Evolutionary conservation across 768 basidiomycete species (phyloP), one percentile per base, ranked within the genome.

Genomic region (Kwoniella shandongensis): DNA sequence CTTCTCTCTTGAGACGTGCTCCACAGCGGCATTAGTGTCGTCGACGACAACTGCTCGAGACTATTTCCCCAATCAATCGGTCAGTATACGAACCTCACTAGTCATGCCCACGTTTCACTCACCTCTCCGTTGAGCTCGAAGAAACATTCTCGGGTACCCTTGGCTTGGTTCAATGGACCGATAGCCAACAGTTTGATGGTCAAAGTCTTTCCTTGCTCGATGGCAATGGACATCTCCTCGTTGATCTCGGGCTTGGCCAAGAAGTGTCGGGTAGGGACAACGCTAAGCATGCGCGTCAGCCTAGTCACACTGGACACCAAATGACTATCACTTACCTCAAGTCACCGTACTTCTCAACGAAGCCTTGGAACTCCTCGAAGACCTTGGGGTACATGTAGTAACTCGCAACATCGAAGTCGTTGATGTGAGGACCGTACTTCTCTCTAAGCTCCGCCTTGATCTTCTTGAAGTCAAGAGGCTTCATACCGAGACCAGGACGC

Each of bases 381-480:
- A 88, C 91, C 86, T 96, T 94, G 40, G 94, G 92, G 76, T 97
- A 99, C 93, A 99, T 97, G 76, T 89, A 88, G 81, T 91, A 96
- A 49, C 89, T 92, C 36, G 87, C 85, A 44, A 98, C 93, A 77
- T 99, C 96, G 47, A 82, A 81, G 76, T 94, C 91, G 10, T 88
- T 88, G 74, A 99, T 93, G 74, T 91, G 88, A 77, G 89, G 89
- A 52, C 96, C 96, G 77, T 89, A 98, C 78, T 89, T 96, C 79
- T 88, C 88, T 61, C 89, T 84, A 55, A 99, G 79, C 62, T 94
- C 91, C 4, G 84, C 85, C 79, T 93, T 97, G 80, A 92, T 89
- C 82, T 88, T 91, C 84, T 87, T 91, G 82, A 98, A 92, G 76
- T 97, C 88, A 62, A 97, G 78, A 29, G 96, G 89, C 59, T 80